These are phyloP conservation scores for Skeletonema grethae DNA, from an alignment of 108 stramenopile species.

Conservation along the genomic window DNA sequence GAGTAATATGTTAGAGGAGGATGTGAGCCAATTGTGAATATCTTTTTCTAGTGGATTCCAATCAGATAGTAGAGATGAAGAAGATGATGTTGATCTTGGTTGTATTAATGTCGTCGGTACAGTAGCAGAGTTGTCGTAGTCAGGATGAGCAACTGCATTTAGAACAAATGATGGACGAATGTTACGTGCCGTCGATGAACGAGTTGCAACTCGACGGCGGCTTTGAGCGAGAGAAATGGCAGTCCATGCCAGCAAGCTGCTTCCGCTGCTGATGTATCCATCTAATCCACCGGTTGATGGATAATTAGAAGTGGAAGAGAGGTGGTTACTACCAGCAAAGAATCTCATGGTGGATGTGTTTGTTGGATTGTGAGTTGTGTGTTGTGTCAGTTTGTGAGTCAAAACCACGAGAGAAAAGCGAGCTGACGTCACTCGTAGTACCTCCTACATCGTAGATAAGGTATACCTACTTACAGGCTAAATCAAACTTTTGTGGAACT, in stretches of 20 bases:
- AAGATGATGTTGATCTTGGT: not conserved
- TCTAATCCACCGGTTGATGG: not conserved
- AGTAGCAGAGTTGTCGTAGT: not conserved
- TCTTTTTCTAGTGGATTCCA: constrained; percentile 2
- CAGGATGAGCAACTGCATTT: constrained; percentile 3
- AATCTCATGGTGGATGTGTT: not conserved
- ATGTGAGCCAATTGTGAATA: not conserved
- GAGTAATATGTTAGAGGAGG: not conserved
- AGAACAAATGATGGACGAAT: not conserved
- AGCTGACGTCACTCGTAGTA: not conserved
- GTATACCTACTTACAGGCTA: not conserved
- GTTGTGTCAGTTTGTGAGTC: no score
- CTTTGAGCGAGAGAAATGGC: not conserved
- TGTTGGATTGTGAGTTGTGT: not conserved
- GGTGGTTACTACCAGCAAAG: not conserved
- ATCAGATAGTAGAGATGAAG: not conserved
- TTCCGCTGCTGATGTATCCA: not conserved
- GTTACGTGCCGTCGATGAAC: not conserved
- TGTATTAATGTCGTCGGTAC: not conserved
- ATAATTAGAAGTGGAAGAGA: constrained; percentile 3
- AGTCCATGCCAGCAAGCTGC: constrained; percentile 2
- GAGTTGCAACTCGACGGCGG: not conserved
- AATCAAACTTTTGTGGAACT: no score
- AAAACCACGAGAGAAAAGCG: no score
- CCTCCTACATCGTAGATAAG: not conserved